Base-by-base conservation (phyloP, 2,329 filamentous ascomycete species). In the Arthrobotrys pseudoclavata region DNA sequence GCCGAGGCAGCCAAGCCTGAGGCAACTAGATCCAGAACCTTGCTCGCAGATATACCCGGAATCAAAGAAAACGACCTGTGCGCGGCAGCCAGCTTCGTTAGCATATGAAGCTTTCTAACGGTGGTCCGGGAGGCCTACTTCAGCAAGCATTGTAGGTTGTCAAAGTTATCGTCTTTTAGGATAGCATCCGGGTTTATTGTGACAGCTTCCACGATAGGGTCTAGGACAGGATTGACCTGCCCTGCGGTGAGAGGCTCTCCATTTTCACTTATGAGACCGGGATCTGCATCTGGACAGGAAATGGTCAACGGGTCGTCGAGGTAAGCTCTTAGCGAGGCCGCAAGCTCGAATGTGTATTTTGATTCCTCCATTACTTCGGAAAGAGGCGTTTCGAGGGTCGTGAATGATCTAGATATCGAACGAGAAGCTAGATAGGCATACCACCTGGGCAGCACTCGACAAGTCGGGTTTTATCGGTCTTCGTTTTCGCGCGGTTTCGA, bases 291-390 rank as follows among this genome's bases (percentile, higher is more conserved):
- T 50, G 92, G 91, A 1, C 94, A 97, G 6, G 91, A 87, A 69
- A 98, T 92, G 45, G 89, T 89, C 53, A 90, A 87, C 7, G 96
- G 95, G 84, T 98, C 95, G 85, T 93, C 96, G 88, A 97, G 92
- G 85, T 97, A 99, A 84, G 93, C 89, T 87, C 97, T 97, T 84
- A 98, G 91, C 80, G 94, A 93, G 86, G 97, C 92, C 84, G 97
- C 97, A 85, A 99, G 93, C 84, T 98, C 93, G 86, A 99, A 99
- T 82, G 91, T 88, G 83, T 69, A 57, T 47, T 42, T 62, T 2
- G 52, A 57, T 18, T 34, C 26, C 24, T 48, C 60, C 72, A 76
- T 76, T 26, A 6, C 12, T 31, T 12, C 20, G 4, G 10, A n/a
- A 60, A 2, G 4, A 10, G 18, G 3, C 13, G 55, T 60, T 60